Conservation (phyloP, 352 stramenopile genomes). For the Phytophthora brassicae region DNA sequence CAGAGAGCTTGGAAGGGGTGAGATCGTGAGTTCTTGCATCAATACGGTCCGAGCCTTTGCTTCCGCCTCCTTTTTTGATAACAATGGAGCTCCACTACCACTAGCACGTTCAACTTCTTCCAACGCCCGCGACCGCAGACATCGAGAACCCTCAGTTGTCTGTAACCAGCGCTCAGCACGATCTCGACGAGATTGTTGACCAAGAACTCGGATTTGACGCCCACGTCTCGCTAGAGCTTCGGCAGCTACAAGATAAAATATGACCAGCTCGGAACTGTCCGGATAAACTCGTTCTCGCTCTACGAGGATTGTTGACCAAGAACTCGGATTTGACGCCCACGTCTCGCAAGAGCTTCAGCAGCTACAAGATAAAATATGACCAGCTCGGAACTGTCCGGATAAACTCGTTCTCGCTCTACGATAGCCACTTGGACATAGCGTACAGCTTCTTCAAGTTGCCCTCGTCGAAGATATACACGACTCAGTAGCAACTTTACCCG, state of each 20-base stretch:
- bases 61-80: slow-evolving; percentile 64
- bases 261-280: slow-evolving; percentile 35
- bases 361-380: slow-evolving; percentile 61
- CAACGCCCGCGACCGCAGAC: slow-evolving; percentile 45
- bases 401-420: slow-evolving; percentile 40
- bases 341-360: slow-evolving; percentile 51
- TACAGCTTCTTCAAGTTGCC: slow-evolving; percentile 60
- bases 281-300: slow-evolving; percentile 44
- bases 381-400: slow-evolving; percentile 30
- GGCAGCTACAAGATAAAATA: slow-evolving; percentile 56
- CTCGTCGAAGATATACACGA: slow-evolving; percentile 52
- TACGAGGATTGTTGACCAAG: too few relatives aligned
- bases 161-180: slow-evolving; percentile 53
- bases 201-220: slow-evolving; percentile 48
- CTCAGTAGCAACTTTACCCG: slow-evolving; percentile 54
- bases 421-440: slow-evolving; percentile 50
- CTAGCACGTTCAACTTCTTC: slow-evolving; percentile 31
- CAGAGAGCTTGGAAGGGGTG: slow-evolving; percentile 17
- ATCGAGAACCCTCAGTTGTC: slow-evolving; percentile 45
- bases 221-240: slow-evolving; percentile 55
- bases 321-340: slow-evolving; percentile 51
- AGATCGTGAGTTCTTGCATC: slow-evolving; percentile 41
- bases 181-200: slow-evolving; percentile 49
- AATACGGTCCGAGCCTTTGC: slow-evolving; percentile 34
- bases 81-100: slow-evolving; percentile 20